Conservation (phyloP, 2,329 filamentous ascomycete genomes). For the Chaetomium globosum region DNA sequence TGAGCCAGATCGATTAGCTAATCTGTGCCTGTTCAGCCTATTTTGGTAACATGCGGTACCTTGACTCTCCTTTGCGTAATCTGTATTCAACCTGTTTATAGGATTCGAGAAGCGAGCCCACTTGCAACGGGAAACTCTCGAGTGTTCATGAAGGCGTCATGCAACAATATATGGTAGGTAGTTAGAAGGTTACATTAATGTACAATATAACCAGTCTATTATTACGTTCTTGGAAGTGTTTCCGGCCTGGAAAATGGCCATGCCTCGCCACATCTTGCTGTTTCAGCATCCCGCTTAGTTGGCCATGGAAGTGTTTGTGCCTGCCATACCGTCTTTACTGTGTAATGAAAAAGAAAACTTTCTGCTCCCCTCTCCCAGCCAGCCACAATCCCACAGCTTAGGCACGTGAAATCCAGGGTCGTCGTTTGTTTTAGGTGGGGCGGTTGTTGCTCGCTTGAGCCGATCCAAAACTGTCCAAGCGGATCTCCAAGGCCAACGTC, state of each 20-base stretch:
- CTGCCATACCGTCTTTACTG: not conserved
- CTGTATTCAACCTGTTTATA: not conserved
- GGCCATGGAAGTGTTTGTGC: not conserved
- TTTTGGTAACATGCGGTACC: not conserved
- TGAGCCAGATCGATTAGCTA: not conserved
- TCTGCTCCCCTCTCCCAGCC: not conserved
- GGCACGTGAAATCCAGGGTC: slow-evolving; percentile 13
- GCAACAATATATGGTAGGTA: not conserved
- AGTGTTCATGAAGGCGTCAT: not conserved
- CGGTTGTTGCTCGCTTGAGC: not conserved
- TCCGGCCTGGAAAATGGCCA: not conserved
- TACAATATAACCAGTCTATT: not conserved
- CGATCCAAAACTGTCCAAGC: not conserved
- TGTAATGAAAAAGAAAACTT: not conserved
- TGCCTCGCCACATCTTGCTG: not conserved
- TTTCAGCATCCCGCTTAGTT: slow-evolving; percentile 8
- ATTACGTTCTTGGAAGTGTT: not conserved
- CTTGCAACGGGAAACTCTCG: not conserved
- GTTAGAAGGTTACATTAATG: not conserved
- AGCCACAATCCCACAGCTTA: not conserved
- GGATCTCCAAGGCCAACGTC: slow-evolving; percentile 26
- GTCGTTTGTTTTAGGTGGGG: not conserved
- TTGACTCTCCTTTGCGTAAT: not conserved
- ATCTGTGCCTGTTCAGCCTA: not conserved
- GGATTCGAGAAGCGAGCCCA: not conserved